Evolutionary conservation across 1,284 basidiomycete species (phyloP).

Genomic region (Ganoderma meredithae): DNA sequence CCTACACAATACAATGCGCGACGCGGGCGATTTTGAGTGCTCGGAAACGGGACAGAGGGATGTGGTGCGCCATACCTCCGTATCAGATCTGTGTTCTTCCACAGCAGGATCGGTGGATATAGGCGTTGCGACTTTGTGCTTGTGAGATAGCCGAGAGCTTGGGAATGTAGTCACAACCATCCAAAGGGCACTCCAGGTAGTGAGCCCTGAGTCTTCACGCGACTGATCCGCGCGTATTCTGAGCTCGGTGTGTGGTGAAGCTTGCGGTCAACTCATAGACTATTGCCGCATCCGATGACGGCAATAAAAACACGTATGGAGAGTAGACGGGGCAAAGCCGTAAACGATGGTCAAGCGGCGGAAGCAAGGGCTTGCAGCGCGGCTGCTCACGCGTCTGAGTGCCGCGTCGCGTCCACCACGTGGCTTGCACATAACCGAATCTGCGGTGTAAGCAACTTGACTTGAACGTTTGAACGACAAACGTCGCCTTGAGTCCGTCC

Average conservation of each 20-base stretch:
- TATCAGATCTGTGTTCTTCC: conserved; percentile 23
- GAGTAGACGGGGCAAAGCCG: not conserved
- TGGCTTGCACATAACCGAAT: too few relatives aligned
- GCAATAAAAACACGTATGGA: not conserved
- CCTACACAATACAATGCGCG: not conserved
- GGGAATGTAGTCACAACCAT: conserved; percentile 21
- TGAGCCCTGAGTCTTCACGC: not conserved
- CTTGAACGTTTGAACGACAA: too few relatives aligned
- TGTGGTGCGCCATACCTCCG: conserved; percentile 19
- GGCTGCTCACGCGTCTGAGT: not conserved
- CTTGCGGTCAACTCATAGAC: not conserved
- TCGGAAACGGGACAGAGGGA: not conserved
- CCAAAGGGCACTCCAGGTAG: not conserved
- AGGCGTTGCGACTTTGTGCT: conserved; percentile 21
- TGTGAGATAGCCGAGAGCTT: not conserved
- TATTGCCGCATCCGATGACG: not conserved
- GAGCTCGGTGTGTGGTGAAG: not conserved
- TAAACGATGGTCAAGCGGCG: not conserved
- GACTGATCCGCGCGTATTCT: not conserved
- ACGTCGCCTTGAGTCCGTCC: too few relatives aligned
- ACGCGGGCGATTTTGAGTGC: not conserved
- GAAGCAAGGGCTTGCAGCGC: not conserved
- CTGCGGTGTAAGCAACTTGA: too few relatives aligned
- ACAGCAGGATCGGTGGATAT: conserved; percentile 20
- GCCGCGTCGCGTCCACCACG: not conserved